Conservation (phyloP, 2,329 filamentous ascomycete genomes). For the Madurella fahalii region DNA sequence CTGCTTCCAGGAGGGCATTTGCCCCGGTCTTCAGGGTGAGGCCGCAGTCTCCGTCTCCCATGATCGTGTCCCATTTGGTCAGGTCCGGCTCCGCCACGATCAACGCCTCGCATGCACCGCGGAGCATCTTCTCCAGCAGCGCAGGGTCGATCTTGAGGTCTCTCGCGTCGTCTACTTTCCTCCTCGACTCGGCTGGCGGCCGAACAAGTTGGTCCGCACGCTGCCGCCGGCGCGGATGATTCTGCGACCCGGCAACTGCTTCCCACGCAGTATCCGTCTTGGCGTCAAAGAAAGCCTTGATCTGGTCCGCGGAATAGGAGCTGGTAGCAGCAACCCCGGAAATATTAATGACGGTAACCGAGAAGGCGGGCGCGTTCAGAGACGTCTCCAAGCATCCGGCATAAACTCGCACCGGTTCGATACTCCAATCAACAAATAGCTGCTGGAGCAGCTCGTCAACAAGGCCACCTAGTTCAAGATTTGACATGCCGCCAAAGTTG, state of each 20-base stretch:
- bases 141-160: slow-evolving; percentile 50
- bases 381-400: slow-evolving; percentile 66
- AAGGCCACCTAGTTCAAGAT: slow-evolving; percentile 53
- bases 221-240: slow-evolving; percentile 33
- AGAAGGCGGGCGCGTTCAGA: slow-evolving; percentile 68
- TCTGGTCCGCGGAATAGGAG: slow-evolving; percentile 46
- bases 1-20: slow-evolving; percentile 43
- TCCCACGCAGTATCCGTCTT: slow-evolving; percentile 57
- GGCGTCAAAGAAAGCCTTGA: slow-evolving; percentile 62
- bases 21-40: slow-evolving; percentile 57
- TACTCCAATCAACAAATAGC: slow-evolving; percentile 43
- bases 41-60: slow-evolving; percentile 65
- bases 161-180: slow-evolving; percentile 35
- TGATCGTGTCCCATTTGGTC: slow-evolving; percentile 58
- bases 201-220: slow-evolving; percentile 44
- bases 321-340: slow-evolving; percentile 43
- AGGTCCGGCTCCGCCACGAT: slow-evolving; percentile 58
- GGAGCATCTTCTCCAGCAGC: slow-evolving; percentile 52
- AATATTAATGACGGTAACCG: slow-evolving; percentile 61
- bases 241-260: slow-evolving; percentile 46
- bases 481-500: slow-evolving; percentile 58
- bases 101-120: slow-evolving; percentile 48
- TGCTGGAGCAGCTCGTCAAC: slow-evolving; percentile 51
- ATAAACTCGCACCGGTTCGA: slow-evolving; percentile 52
- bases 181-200: slow-evolving; percentile 33